A percentile compares a stretch with the other conserved stretches of the same genome.
These are phyloP conservation scores for Pyrenophora tritici-repentis DNA, from an alignment of 2,329 filamentous ascomycete species.

Conservation along the genomic window DNA sequence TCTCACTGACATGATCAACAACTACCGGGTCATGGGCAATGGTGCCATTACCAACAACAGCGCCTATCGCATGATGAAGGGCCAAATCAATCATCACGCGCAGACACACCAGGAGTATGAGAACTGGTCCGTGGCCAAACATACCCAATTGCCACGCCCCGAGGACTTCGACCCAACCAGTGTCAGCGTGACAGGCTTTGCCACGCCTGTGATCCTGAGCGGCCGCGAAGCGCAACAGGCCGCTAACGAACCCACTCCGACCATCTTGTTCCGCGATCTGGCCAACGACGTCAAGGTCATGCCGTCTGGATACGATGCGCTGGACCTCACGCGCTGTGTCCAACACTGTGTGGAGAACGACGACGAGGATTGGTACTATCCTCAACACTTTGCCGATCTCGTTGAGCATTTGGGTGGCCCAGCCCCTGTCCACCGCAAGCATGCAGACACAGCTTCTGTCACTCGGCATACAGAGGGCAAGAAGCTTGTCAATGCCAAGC, in stretches of 20 bases:
- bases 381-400: slow-evolving; percentile 19
- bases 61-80: slow-evolving; percentile 26
- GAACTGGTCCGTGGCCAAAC: slow-evolving; percentile 21
- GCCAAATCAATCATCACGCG: slow-evolving; percentile 17
- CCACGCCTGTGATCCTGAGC: slow-evolving; percentile 4
- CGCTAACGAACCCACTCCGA: background rate
- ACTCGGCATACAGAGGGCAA: slow-evolving; percentile 8
- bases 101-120: slow-evolving; percentile 13
- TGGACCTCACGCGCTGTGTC: slow-evolving; percentile 32
- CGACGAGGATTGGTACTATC: slow-evolving; percentile 26
- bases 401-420: slow-evolving; percentile 19
- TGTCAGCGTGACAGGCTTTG: slow-evolving; percentile 25
- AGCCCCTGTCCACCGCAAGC: background rate
- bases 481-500: background rate
- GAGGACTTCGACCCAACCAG: slow-evolving; percentile 14
- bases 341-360: slow-evolving; percentile 19
- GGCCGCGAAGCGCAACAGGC: background rate
- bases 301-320: slow-evolving; percentile 21
- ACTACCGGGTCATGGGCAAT: slow-evolving; percentile 17
- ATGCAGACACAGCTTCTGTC: slow-evolving; percentile 18
- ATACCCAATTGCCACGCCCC: slow-evolving; percentile 12
- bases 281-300: slow-evolving; percentile 17
- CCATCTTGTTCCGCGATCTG: slow-evolving; percentile 24
- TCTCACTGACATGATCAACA: slow-evolving; percentile 24
- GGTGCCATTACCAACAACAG: slow-evolving; percentile 18